Percentiles rank a stretch among this genome's conserved stretches.
These are phyloP conservation scores for Exserohilum rostratum DNA, from an alignment of 2,329 filamentous ascomycete genomes.

Conservation along the genomic window DNA sequence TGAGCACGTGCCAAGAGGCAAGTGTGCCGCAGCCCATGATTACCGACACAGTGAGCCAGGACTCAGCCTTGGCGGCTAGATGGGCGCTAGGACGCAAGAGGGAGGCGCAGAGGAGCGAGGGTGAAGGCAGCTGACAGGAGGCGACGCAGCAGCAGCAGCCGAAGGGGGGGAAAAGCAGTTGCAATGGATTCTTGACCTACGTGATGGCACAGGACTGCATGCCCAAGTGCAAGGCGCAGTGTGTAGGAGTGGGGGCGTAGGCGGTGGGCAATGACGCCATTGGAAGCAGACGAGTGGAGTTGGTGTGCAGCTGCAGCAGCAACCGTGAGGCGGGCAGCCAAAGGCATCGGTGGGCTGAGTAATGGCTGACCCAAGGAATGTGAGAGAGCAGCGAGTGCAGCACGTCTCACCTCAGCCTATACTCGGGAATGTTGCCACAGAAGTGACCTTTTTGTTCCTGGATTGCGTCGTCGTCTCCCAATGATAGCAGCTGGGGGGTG, in stretches of 20 bases:
- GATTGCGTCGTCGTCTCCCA: too few relatives aligned
- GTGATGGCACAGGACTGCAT: background rate
- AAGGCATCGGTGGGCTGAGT: constrained; percentile 2
- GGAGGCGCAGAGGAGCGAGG: background rate
- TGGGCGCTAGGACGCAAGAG: constrained; percentile 1
- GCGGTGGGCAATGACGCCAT: constrained; percentile 10
- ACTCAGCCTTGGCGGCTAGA: constrained; percentile 11
- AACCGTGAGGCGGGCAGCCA: background rate
- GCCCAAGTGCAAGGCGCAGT: background rate
- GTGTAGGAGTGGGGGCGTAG: background rate
- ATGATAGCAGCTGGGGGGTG: too few relatives aligned
- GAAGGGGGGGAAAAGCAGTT: background rate
- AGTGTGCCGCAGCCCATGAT: background rate
- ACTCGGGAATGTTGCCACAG: background rate
- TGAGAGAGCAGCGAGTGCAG: background rate
- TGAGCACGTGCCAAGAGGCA: constrained; percentile 1
- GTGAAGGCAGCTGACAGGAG: background rate
- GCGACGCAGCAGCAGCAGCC: background rate
- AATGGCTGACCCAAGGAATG: background rate
- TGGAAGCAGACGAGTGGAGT: constrained; percentile 2
- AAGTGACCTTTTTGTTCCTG: too few relatives aligned
- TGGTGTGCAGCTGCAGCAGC: background rate
- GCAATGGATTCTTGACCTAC: background rate
- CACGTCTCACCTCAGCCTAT: constrained; percentile 9
- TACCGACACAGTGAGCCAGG: background rate